These are phyloP conservation scores for Ganoderma meredithae DNA, from an alignment of 1,284 basidiomycete species.

Conservation along the genomic window DNA sequence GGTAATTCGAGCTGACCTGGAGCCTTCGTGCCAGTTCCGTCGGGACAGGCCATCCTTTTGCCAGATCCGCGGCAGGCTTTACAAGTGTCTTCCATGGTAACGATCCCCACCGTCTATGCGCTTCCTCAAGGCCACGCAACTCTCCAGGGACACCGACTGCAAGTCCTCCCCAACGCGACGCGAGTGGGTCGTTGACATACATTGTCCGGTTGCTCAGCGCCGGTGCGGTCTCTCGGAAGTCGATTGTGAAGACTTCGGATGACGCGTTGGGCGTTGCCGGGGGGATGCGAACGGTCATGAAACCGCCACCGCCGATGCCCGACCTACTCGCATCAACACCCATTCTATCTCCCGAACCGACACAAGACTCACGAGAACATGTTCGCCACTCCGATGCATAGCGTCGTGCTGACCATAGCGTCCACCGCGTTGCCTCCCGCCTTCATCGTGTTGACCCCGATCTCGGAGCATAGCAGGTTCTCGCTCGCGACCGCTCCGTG, in stretches of 20 bases:
- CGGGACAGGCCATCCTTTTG: slow-evolving; percentile 81
- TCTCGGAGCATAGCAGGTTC: slow-evolving; percentile 83
- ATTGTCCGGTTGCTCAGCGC: slow-evolving; percentile 75
- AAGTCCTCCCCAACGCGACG: slow-evolving; percentile 78
- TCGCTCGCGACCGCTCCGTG: slow-evolving; percentile 90
- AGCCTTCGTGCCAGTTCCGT: slow-evolving; percentile 78
- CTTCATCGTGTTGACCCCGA: slow-evolving; percentile 80
- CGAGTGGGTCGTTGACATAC: slow-evolving; percentile 63
- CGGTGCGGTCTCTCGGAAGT: slow-evolving; percentile 92
- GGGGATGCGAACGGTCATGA: slow-evolving; percentile 89
- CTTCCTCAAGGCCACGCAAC: slow-evolving; percentile 82
- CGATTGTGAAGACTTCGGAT: slow-evolving; percentile 78
- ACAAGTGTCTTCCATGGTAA: slow-evolving; percentile 83
- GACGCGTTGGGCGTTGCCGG: slow-evolving; percentile 47
- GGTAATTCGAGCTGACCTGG: slow-evolving; percentile 52
- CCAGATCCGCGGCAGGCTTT: slow-evolving; percentile 77
- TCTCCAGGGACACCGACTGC: slow-evolving; percentile 89
- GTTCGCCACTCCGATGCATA: slow-evolving; percentile 89
- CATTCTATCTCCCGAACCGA: slow-evolving; percentile 5
- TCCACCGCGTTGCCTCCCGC: slow-evolving; percentile 93
- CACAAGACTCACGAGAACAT: slow-evolving; percentile 59
- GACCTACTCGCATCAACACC: slow-evolving; percentile 53
- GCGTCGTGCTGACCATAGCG: slow-evolving; percentile 80
- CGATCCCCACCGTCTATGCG: slow-evolving; percentile 81
- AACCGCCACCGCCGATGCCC: slow-evolving; percentile 92